These are phyloP conservation scores for Linderina pennispora DNA, from an alignment of 192 early-diverging fungal genomes.

Conservation along the genomic window DNA sequence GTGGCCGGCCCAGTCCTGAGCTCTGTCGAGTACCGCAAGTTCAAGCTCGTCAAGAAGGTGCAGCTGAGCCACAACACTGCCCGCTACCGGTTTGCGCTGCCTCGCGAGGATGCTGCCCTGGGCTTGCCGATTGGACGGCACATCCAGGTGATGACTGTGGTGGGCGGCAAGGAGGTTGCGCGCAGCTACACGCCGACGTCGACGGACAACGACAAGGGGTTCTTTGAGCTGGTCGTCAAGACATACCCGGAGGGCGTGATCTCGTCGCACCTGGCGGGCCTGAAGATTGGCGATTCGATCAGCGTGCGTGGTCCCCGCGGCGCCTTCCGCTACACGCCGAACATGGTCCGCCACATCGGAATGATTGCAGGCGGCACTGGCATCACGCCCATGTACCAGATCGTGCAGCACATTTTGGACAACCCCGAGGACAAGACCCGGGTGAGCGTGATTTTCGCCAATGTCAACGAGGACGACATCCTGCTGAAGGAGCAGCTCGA, in stretches of 20 bases:
- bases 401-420: constrained; percentile 77
- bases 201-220: constrained; percentile 74
- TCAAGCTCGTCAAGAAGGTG: constrained; percentile 71
- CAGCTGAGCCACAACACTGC: constrained; percentile 81
- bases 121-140: constrained; percentile 95
- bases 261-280: constrained; percentile 63
- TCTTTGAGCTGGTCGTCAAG: constrained; percentile 92
- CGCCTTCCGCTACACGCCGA: constrained; percentile 77
- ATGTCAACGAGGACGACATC: constrained; percentile 86
- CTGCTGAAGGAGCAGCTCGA: constrained; percentile 81
- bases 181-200: constrained; percentile 92
- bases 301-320: constrained; percentile 87
- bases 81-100: constrained; percentile 83
- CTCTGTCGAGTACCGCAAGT: constrained; percentile 67
- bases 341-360: constrained; percentile 70
- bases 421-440: constrained; percentile 86
- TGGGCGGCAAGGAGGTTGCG: constrained; percentile 75
- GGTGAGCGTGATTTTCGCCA: constrained; percentile 87
- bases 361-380: constrained; percentile 96
- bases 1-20: constrained; percentile 50
- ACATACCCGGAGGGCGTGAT: constrained; percentile 78
- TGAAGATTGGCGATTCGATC: constrained; percentile 69
- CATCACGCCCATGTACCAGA: constrained; percentile 95
- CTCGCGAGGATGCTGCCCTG: constrained; percentile 55
- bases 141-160: constrained; percentile 77